phyloP scores from a whole-genome alignment of 768 basidiomycete species.

The Psilocybe tampanensis region DNA sequence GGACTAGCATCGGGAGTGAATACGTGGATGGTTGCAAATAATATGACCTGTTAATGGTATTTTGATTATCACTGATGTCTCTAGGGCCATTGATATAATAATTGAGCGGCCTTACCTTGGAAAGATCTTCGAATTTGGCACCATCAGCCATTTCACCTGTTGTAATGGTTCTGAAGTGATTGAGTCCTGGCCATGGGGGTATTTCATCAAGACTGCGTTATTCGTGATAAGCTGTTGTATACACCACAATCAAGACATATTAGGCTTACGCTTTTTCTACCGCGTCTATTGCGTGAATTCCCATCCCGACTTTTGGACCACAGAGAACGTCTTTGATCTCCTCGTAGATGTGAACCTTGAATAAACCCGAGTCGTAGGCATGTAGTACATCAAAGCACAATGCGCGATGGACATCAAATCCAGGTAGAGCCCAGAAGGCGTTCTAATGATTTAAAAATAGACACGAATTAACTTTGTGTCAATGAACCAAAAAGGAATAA shows the following conservation, averaged over 20 bases:
- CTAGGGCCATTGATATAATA: too few species aligned
- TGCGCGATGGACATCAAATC: conserved; percentile 5
- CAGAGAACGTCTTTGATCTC: conserved; percentile 18
- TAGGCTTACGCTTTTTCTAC: not conserved
- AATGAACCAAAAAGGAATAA: too few species aligned
- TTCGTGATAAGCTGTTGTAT: too few species aligned
- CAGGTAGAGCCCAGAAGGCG: conserved; percentile 10
- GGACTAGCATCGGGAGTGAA: not conserved
- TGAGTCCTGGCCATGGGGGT: conserved; percentile 13
- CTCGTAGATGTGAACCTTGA: conserved; percentile 31
- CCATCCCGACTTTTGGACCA: not conserved
- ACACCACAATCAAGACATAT: too few species aligned
- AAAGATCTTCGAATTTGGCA: not conserved
- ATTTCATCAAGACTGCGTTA: conserved; percentile 2
- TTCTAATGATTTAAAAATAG: conserved; percentile 11
- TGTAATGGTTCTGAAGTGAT: conserved; percentile 2
- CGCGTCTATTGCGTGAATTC: too few species aligned
- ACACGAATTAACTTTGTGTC: too few species aligned
- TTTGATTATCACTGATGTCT: not conserved
- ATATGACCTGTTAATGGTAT: conserved; percentile 1
- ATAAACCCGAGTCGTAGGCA: conserved; percentile 15
- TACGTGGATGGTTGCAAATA: conserved; percentile 2
- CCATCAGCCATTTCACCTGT: conserved; percentile 13
- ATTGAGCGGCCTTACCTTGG: not conserved
- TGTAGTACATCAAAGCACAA: conserved; percentile 15